Evolutionary conservation across 768 basidiomycete species (phyloP), one percentile per base, ranked within the genome.

Genomic region (Aureoboletus auriporus): DNA sequence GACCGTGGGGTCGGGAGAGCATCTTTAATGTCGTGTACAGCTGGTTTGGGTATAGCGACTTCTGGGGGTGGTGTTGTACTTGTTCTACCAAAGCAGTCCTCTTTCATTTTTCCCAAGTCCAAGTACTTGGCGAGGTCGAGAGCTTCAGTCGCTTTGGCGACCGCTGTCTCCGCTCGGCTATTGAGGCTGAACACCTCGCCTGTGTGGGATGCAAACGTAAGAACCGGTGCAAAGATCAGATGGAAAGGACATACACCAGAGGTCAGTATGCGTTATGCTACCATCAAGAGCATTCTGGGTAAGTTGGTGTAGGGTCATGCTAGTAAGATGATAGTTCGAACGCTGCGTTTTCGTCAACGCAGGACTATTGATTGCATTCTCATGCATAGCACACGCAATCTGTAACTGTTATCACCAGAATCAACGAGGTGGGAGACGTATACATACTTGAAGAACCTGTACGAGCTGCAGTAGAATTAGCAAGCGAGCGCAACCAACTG

Each of bases 341-440:
- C 41, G 58, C 34, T 55, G 23, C 2, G 17, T 2, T 5, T 2
- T 6, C 23, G 55, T 36, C 47, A 62, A 50, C 11, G 6, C 1
- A 8, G 33, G 17, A 20, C 57, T 55, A 2, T 48, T 61, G 44
- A 61, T 11, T 11, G 55, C 59, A n/a, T 44, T 61, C 51, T 64
- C 52, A 8, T 61, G 61, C 61, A 62, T 48, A 5, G 58, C 58
- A 33, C 47, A 51, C 3, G 61, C 60, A 33, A 61, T 23, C 60
- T 62, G 43, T 31, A 38, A 6, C 4, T 23, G 20, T 23, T 23
- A 10, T 44, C 11, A 36, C 54, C 17, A 57, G 41, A 33, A 7
- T 28, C 36, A 7, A 16, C 14, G 17, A n/a, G 10, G 41, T 6
- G 4, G 27, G 26, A 12, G 33, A 28, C 20, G 4, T 23, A 23